Conservation (phyloP, 2,329 filamentous ascomycete species). For the Aureobasidium vineae region DNA sequence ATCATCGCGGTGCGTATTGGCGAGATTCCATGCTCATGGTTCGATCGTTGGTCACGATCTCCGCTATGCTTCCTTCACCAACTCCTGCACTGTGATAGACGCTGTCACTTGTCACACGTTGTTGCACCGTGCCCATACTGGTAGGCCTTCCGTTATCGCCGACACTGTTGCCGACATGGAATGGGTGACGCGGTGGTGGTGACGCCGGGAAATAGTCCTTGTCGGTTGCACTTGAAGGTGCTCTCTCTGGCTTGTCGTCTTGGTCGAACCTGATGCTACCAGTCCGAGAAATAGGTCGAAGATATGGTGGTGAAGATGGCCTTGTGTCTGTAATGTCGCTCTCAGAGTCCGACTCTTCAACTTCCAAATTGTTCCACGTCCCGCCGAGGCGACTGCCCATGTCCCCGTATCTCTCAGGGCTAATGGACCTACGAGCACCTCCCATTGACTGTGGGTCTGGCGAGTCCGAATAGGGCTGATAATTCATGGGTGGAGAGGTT, state of each 20-base stretch:
- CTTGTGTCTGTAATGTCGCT: constrained; percentile 2
- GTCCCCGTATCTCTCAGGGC: constrained; percentile 20
- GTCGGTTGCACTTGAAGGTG: constrained; percentile 6
- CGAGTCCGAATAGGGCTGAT: constrained; percentile 37
- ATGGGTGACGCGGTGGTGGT: constrained; percentile 9
- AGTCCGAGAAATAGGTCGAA: constrained; percentile 27
- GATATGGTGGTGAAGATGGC: constrained; percentile 22
- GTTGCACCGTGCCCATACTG: constrained; percentile 28
- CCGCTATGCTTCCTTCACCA: constrained; percentile 27
- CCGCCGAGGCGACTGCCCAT: constrained; percentile 27
- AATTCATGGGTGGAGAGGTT: constrained; percentile 36
- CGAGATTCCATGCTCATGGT: constrained; percentile 26
- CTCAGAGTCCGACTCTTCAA: constrained; percentile 17
- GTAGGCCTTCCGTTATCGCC: constrained; percentile 23
- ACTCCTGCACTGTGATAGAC: constrained; percentile 25
- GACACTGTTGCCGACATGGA: background rate
- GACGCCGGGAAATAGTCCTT: constrained; percentile 17
- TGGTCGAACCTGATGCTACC: constrained; percentile 27
- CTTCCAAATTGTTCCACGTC: constrained; percentile 27
- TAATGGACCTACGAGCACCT: constrained; percentile 15
- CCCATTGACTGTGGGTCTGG: constrained; percentile 28
- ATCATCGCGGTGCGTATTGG: constrained; percentile 4
- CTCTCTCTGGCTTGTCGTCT: background rate
- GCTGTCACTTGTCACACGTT: constrained; percentile 27
- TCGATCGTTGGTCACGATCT: constrained; percentile 25